Conservation (phyloP, 257 asterid species). For the Datura wrightii region DNA sequence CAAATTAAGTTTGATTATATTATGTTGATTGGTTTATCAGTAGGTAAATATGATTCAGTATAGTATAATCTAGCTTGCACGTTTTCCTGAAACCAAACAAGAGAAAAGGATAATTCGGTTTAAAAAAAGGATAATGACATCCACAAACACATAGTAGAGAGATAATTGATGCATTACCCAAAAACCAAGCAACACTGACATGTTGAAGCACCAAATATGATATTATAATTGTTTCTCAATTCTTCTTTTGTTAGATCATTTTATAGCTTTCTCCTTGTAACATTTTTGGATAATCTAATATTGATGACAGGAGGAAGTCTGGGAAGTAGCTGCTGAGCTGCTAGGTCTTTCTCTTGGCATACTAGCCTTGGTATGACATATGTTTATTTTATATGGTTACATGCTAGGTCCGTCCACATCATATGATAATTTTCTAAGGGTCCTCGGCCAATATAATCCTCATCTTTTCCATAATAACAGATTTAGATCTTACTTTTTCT, state of each 20-base stretch:
- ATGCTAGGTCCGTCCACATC: background rate
- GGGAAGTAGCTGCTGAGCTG: conserved; percentile 98
- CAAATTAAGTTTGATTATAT: background rate
- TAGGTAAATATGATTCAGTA: background rate
- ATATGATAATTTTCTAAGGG: background rate
- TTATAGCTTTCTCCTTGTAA: background rate
- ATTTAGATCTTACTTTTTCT: background rate
- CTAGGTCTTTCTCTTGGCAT: conserved; percentile 92
- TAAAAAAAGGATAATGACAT: background rate
- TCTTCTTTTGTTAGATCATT: background rate
- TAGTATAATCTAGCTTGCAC: background rate
- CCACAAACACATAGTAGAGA: background rate
- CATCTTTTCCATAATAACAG: conserved; percentile 15
- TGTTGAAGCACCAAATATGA: conserved; percentile 1
- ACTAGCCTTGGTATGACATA: conserved; percentile 70
- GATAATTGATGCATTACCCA: background rate
- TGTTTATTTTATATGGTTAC: conserved; percentile 21
- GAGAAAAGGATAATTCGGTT: background rate
- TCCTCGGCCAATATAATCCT: conserved; percentile 31
- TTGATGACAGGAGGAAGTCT: conserved; percentile 85
- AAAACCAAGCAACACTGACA: background rate
- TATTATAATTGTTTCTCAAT: background rate
- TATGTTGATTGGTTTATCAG: background rate
- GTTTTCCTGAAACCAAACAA: background rate
- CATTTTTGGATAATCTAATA: conserved; percentile 21